These are phyloP conservation scores for Cordyceps fumosorosea DNA, from an alignment of 2,329 filamentous ascomycete genomes.

Conservation along the genomic window DNA sequence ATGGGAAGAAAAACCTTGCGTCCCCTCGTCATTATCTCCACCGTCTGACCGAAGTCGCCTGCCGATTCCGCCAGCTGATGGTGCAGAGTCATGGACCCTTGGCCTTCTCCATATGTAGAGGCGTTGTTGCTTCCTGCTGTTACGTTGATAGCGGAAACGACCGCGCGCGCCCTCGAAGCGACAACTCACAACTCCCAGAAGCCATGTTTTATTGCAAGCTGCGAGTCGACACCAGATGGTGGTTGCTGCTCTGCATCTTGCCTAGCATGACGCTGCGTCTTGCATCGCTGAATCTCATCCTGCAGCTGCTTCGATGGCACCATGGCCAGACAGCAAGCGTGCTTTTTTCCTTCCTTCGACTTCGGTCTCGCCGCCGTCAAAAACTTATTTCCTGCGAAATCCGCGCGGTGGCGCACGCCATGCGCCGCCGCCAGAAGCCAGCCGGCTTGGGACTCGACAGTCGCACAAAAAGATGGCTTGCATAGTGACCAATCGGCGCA, in stretches of 20 bases:
- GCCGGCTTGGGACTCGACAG: constrained; percentile 2
- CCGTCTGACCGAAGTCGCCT: constrained; percentile 9
- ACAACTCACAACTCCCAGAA: not conserved
- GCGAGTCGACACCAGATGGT: not conserved
- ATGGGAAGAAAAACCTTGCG: constrained; percentile 4
- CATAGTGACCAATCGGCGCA: constrained; percentile 4
- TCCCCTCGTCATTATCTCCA: constrained; percentile 6
- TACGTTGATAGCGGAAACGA: not conserved
- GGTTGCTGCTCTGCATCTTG: constrained; percentile 1
- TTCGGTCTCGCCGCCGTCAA: constrained; percentile 3
- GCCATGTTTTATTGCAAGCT: not conserved
- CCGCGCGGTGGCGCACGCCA: constrained; percentile 2
- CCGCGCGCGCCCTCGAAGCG: not conserved
- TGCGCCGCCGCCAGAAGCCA: not conserved
- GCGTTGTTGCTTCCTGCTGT: not conserved
- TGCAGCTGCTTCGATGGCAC: not conserved
- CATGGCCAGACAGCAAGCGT: not conserved
- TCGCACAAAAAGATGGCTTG: constrained; percentile 6
- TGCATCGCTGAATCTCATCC: not conserved
- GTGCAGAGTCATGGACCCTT: constrained; percentile 6
- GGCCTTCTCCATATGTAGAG: not conserved
- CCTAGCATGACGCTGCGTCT: not conserved
- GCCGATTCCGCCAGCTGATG: not conserved
- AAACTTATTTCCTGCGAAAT: not conserved
- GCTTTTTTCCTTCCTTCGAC: not conserved